Evolutionary conservation across 208 protist species (phyloP), one percentile per base, ranked within the genome.

Genomic region (Trypanosoma scelopori): DNA sequence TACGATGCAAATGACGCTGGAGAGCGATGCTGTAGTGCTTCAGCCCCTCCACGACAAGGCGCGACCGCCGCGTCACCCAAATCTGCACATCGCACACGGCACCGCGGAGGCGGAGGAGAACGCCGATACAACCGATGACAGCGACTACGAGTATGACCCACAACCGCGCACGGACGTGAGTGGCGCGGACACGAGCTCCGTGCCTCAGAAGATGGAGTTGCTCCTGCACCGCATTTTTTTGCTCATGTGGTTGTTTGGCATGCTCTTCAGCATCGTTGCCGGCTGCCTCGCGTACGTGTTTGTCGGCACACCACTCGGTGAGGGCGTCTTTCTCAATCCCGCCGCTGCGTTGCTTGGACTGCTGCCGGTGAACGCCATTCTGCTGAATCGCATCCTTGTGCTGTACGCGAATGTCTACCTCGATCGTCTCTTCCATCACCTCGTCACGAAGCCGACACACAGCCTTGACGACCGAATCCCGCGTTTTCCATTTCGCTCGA

Each of bases 381-480:
- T 96, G 25, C 62, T 93, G 35, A 88, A 91, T 65, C 84, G 85
- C 30, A 5, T 89, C 5, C 81, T 93, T 16, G 79, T 91, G 15
- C 69, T 96, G 18, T 93, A 94, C 73, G 85, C 85, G 15, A 96
- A 96, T 46, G 76, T 89, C 18, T 92, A 84, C 63, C 74, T 96
- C 3, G 84, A 94, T 52, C 84, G 87, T 35, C 76, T 94, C 15
- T 93, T 92, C 53, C 81, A 87, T 59, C 81, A 85, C 51, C 79
- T 96, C 51, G 81, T 94, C 45, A 65, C 81, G 13, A 84, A 85
- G 47, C 73, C 82, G 11, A 71, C 66, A 16, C 79, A 92, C 64
- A 47, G 68, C 50, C 60, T 89, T 27, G 84, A 93, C 58, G 91
- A 93, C 68, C 74, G 79, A 9, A 81, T 94, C 37, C 91, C 91